Evolutionary conservation across 2,329 filamentous ascomycete genomes (phyloP).

Genomic region (Fusarium algeriense): DNA sequence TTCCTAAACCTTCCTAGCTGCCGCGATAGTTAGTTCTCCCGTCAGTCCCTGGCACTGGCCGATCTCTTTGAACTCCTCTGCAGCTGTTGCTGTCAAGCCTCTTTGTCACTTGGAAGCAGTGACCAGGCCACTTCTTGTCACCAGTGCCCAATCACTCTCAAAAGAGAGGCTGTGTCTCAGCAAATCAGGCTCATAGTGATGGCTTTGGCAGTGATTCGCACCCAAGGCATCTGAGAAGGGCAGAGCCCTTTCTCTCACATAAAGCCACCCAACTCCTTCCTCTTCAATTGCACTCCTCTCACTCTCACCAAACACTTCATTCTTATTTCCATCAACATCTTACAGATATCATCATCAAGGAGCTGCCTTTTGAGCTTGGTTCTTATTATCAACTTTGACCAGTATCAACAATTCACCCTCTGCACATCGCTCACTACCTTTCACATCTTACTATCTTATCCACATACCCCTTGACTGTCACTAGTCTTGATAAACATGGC

Average conservation of each 20-base stretch:
- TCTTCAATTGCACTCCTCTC: not conserved
- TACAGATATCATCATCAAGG: not conserved
- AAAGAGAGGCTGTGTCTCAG: not conserved
- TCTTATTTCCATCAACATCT: not conserved
- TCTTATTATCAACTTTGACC: not conserved
- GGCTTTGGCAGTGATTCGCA: conserved; percentile 11
- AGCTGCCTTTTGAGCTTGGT: not conserved
- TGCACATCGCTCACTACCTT: not conserved
- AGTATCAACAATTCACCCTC: not conserved
- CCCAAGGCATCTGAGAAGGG: not conserved
- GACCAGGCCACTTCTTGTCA: not conserved
- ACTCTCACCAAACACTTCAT: not conserved
- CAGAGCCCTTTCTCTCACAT: not conserved
- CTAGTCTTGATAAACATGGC: conserved; percentile 39
- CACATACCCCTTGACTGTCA: not conserved
- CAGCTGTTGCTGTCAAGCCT: not conserved
- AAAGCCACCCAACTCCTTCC: not conserved
- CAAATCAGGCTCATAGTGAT: not conserved
- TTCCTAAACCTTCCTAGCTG: not conserved
- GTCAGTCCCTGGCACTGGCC: not conserved
- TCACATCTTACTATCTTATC: not conserved
- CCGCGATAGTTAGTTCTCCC: conserved; percentile 16
- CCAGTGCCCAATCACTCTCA: not conserved
- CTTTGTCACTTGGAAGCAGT: conserved; percentile 1
- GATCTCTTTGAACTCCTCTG: not conserved